Evolutionary conservation across 441 rosid genomes (phyloP), one percentile per base, ranked within the genome.

Genomic region (Croton setiger): DNA sequence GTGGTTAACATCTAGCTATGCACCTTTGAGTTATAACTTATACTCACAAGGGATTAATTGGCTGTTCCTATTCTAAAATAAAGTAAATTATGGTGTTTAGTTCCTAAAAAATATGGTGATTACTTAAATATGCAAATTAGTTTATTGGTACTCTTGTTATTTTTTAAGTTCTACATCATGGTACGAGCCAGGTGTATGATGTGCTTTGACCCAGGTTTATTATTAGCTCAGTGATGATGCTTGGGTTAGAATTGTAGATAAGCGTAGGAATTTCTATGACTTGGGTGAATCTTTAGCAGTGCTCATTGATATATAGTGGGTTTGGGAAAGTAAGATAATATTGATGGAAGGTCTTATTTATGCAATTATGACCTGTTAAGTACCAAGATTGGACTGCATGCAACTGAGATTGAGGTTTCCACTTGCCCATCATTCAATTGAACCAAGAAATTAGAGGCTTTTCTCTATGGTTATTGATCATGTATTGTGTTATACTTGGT

Each of bases 21-120:
- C 27, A 45, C 53, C 43, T 67, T 58, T 58, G 56, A 58, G 11
- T 37, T 21, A 59, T 48, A 45, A 60, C 47, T 58, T 58, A 14
- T 18, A 33, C 33, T 33, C 3, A 17, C 10, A 17, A 37, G 20
- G 18, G 55, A 33, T 18, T 54, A 57, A n/a, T 27, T 17, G 41
- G 7, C 51, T 7, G 7, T 31, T 18, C n/a, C 43, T 37, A 43
- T 31, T 67, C 5, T n/a, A 41, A 56, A 27, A 41, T 15, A 20
- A 43, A 20, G 15, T 45, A 5, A 48, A 10, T 27, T 64, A 17
- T 13, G 18, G 5, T 64, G 56, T 4, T 64, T 68, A 55, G 56
- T 57, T 57, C 27, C 39, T 35, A 43, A 66, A 31, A 8, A 45
- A 4, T 43, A 44, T 27, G 31, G 31, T 35, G 20, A 54, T 7